Evolutionary conservation across 345 rosid genomes (phyloP).

Genomic region (Raphanus raphanistrum): DNA sequence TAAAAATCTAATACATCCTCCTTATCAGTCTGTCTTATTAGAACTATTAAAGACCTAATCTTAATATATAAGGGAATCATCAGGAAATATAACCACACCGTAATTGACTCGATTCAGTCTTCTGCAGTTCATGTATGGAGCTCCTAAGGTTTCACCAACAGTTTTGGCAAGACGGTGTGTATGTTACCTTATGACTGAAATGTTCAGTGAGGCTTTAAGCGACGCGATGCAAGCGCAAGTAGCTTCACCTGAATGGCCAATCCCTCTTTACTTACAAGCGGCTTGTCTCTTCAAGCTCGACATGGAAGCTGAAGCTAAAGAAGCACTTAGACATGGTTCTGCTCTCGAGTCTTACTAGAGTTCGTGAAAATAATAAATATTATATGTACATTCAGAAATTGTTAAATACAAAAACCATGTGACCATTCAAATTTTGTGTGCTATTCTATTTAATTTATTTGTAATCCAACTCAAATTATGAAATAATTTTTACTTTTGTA

Average conservation of each 20-base stretch:
- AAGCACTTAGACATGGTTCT: constrained; percentile 80
- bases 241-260: constrained; percentile 86
- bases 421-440: constrained; percentile 14
- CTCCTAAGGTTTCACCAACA: constrained; percentile 81
- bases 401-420: constrained; percentile 34
- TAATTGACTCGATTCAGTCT: background rate
- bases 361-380: background rate
- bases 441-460: background rate
- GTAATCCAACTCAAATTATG: constrained; percentile 8
- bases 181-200: constrained; percentile 67
- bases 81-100: background rate
- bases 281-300: constrained; percentile 78
- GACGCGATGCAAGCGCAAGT: constrained; percentile 92
- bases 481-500: background rate
- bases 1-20: constrained; percentile 13
- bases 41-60: background rate
- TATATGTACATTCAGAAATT: background rate
- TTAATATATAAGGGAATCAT: background rate
- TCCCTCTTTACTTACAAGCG: constrained; percentile 82
- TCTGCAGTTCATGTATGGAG: constrained; percentile 74
- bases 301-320: constrained; percentile 80
- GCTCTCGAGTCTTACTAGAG: constrained; percentile 49
- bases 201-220: constrained; percentile 77
- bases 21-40: background rate
- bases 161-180: constrained; percentile 87